These are phyloP conservation scores for Stephanodiscus minutulus DNA, from an alignment of 108 stramenopile genomes.

Conservation along the genomic window DNA sequence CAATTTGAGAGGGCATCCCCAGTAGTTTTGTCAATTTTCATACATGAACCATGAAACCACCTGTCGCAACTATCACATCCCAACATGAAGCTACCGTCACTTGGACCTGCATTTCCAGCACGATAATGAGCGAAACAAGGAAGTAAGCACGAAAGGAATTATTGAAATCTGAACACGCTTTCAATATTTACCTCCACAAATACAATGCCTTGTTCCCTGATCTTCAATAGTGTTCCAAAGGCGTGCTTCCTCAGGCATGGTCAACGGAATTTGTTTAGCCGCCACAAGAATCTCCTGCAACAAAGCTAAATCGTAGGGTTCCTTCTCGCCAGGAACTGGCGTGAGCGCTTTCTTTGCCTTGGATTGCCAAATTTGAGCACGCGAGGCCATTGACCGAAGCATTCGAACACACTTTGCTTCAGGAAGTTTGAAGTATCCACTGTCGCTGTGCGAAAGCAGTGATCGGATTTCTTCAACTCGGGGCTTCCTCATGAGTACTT, in stretches of 20 bases:
- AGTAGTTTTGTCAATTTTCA: constrained; percentile 55
- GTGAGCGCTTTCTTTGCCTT: constrained; percentile 63
- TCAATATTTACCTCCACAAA: constrained; percentile 57
- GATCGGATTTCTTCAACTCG: constrained; percentile 50
- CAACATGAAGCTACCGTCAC: constrained; percentile 89
- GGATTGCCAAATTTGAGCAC: constrained; percentile 59
- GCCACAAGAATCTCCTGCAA: constrained; percentile 51
- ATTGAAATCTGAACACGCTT: neutral
- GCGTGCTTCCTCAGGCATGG: constrained; percentile 53
- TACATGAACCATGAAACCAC: constrained; percentile 89
- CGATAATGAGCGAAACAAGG: neutral
- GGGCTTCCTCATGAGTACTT: constrained; percentile 56
- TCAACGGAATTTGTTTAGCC: constrained; percentile 53
- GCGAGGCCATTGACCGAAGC: constrained; percentile 60
- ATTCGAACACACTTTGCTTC: constrained; percentile 72
- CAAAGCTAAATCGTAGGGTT: constrained; percentile 44
- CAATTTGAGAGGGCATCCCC: constrained; percentile 52
- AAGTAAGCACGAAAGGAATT: neutral
- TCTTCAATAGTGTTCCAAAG: constrained; percentile 66
- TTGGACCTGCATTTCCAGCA: constrained; percentile 47
- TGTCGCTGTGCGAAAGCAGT: constrained; percentile 47
- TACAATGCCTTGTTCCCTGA: constrained; percentile 61
- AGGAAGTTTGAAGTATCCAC: constrained; percentile 50
- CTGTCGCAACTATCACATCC: constrained; percentile 80
- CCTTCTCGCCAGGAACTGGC: constrained; percentile 53